phyloP scores from a whole-genome alignment of 2,329 filamentous ascomycete genomes.

The Dactylellina cionopaga region DNA sequence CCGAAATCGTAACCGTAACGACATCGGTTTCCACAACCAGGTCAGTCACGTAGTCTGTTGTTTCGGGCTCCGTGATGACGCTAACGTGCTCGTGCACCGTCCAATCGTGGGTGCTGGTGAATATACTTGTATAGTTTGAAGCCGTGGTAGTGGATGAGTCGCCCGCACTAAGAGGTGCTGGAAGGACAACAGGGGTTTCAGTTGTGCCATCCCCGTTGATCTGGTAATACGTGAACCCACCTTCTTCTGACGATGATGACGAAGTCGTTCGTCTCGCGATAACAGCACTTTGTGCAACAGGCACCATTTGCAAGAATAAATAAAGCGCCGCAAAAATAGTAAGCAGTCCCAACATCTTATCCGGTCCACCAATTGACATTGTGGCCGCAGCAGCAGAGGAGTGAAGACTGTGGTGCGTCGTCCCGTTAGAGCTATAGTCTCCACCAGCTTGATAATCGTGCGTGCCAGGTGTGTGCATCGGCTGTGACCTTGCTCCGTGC shows the following conservation, averaged over 20 bases:
- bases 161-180: not conserved
- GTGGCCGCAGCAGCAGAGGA: not conserved
- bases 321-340: slow-evolving; percentile 1
- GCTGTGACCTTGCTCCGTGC: not conserved
- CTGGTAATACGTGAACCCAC: slow-evolving; percentile 21
- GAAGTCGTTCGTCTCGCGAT: not conserved
- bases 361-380: not conserved
- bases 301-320: slow-evolving; percentile 17
- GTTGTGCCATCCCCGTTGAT: slow-evolving; percentile 13
- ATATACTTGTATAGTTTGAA: not conserved
- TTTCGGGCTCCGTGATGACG: slow-evolving; percentile 16
- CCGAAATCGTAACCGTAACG: slow-evolving; percentile 25
- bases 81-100: slow-evolving; percentile 30
- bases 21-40: slow-evolving; percentile 13
- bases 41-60: slow-evolving; percentile 13
- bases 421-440: slow-evolving; percentile 10
- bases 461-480: slow-evolving; percentile 21
- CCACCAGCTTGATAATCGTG: slow-evolving; percentile 16
- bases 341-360: slow-evolving; percentile 4
- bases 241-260: not conserved
- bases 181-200: not conserved
- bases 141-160: not conserved
- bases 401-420: slow-evolving; percentile 14
- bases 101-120: slow-evolving; percentile 6
- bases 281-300: not conserved